Percentiles rank a stretch among this genome's conserved stretches.
Evolutionary conservation across 2,329 filamentous ascomycete species (phyloP).

Genomic region (Aspergillus sp.): DNA sequence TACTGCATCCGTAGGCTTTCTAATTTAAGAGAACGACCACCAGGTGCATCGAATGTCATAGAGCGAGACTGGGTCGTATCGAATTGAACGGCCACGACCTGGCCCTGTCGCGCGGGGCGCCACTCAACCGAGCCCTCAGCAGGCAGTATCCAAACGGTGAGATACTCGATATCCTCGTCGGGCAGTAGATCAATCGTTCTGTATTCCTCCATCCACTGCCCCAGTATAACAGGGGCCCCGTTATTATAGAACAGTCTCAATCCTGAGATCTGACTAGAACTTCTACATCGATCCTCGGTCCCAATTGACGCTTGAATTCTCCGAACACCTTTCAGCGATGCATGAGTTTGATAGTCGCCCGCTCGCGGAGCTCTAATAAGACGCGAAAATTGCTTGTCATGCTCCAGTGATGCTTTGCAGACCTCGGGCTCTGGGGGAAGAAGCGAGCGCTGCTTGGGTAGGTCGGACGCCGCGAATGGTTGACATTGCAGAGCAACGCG

Average conservation of each 20-base stretch:
- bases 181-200: not conserved
- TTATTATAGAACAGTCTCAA: constrained; percentile 8
- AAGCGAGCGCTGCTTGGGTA: not conserved
- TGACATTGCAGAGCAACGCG: not conserved
- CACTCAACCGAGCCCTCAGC: not conserved
- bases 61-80: constrained; percentile 2
- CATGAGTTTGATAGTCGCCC: constrained; percentile 10
- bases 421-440: not conserved
- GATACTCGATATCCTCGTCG: constrained; percentile 6
- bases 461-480: not conserved
- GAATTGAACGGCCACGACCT: constrained; percentile 10
- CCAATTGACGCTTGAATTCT: constrained; percentile 11
- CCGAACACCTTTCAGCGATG: constrained; percentile 11
- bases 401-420: not conserved
- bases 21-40: not conserved
- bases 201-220: constrained; percentile 11
- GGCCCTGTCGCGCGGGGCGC: not conserved
- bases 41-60: constrained; percentile 5
- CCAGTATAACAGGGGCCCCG: constrained; percentile 7
- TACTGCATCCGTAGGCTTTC: not conserved
- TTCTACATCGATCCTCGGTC: constrained; percentile 1
- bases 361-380: not conserved
- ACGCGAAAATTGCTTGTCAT: constrained; percentile 6
- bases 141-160: constrained; percentile 10
- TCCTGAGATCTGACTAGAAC: constrained; percentile 5